Base-by-base conservation (phyloP, 441 rosid species). In the Brassica balearica region DNA sequence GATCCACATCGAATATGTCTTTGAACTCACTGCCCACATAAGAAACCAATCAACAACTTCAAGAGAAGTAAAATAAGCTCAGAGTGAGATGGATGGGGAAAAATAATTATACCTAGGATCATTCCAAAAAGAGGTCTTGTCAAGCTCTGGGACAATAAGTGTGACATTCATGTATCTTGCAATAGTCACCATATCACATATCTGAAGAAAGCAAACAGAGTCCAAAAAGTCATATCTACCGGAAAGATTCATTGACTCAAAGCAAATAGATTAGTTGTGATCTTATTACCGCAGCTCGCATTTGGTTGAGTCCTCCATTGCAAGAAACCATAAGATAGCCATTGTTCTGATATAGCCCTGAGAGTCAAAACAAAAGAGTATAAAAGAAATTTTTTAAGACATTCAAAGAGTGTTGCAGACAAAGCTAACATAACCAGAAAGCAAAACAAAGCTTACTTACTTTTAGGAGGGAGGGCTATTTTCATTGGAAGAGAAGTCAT, bases 251-350 rank as follows among this genome's bases (percentile, higher is more conserved):
- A 4, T n/a, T 60, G 11, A 6, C 19, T 9, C 71, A 41, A 75
- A 20, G 43, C 20, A 4, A 59, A 48, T 3, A 62, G 65, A 65
- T 19, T 15, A 59, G 53, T 48, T 59, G 11, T 71, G 69, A 66
- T 41, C 10, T 88, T 89, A 19, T 76, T 38, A 96, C 99, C 43
- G 99, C 99, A 29, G 99, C 96, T 83, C 99, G 88, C 99, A 96
- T 96, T 86, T 96, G 99, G 86, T 96, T 96, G 69, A 96, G 99
- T 75, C 99, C 99, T 78, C 99, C 99, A 84, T 95, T 95, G 87
- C 99, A 94, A 5, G 99, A 96, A 76, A 94, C 94, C 97, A 96
- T 86, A 76, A 96, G 88, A 82, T 96, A 94, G 36, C 99, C 99
- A 79, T 94, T 96, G 91, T 96, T 96, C 82, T 89, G 88, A 85